Evolutionary conservation across 2,329 filamentous ascomycete species (phyloP).

Genomic region (Aspergillus brasiliensis): DNA sequence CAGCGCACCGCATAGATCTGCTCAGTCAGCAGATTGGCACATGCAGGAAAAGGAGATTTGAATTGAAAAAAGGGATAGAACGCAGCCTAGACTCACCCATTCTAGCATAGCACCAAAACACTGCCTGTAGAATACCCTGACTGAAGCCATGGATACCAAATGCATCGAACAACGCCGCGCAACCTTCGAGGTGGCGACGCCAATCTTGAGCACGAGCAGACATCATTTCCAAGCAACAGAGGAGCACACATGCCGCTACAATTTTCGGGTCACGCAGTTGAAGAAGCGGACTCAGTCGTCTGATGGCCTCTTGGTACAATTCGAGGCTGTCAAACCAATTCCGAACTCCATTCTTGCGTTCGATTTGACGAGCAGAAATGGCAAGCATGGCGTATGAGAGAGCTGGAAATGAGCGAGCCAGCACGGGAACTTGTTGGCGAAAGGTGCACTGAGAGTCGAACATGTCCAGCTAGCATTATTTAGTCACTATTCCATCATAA

Average conservation of each 20-base stretch:
- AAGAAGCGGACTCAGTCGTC: conserved; percentile 51
- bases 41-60: neutral
- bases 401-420: conserved; percentile 50
- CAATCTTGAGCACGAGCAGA: conserved; percentile 54
- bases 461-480: conserved; percentile 53
- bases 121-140: conserved; percentile 54
- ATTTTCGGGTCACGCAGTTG: conserved; percentile 53
- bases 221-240: conserved; percentile 60
- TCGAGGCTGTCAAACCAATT: conserved; percentile 55
- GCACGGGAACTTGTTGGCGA: conserved; percentile 52
- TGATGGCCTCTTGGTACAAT: conserved; percentile 57
- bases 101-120: conserved; percentile 62
- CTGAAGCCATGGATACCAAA: conserved; percentile 55
- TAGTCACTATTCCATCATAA: too few relatives aligned
- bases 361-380: conserved; percentile 57
- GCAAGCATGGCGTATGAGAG: conserved; percentile 56
- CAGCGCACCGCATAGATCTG: conserved; percentile 58
- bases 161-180: conserved; percentile 55
- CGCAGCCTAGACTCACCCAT: conserved; percentile 47
- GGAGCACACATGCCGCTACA: conserved; percentile 56
- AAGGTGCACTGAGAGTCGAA: conserved; percentile 58
- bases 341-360: conserved; percentile 50
- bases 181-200: conserved; percentile 59
- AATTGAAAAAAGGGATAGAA: too few relatives aligned
- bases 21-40: neutral